phyloP scores from a whole-genome alignment of 306 rosid species.

The Glycyrrhiza uralensis region DNA sequence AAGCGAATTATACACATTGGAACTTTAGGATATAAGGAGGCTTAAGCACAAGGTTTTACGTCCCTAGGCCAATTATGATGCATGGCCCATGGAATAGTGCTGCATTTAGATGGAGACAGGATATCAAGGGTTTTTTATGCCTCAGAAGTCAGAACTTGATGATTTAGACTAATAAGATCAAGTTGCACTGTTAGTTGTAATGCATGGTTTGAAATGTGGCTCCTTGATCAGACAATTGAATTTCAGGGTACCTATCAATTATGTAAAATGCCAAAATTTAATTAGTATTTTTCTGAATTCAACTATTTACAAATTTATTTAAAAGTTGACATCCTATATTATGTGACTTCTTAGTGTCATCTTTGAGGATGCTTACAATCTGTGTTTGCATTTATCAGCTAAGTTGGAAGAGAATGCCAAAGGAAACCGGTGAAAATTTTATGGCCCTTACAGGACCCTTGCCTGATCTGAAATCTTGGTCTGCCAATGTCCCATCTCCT shows the following conservation, averaged over 20 bases:
- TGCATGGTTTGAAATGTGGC: not conserved
- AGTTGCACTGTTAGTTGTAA: not conserved
- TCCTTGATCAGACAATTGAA: not conserved
- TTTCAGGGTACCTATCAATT: not conserved
- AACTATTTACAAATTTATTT: not conserved
- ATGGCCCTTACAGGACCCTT: slow-evolving; percentile 83
- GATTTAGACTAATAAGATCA: not conserved
- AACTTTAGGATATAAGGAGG: not conserved
- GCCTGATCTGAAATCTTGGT: slow-evolving; percentile 74
- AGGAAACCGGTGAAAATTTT: slow-evolving; percentile 60
- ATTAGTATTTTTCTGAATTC: not conserved
- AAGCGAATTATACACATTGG: too few relatives aligned
- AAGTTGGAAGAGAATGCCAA: slow-evolving; percentile 77
- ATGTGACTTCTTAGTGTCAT: not conserved
- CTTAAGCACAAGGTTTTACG: not conserved
- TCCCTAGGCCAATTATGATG: not conserved
- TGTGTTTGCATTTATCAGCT: slow-evolving; percentile 51
- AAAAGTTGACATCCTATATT: not conserved
- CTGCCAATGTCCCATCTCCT: slow-evolving; percentile 59
- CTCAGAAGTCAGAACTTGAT: not conserved
- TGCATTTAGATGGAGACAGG: not conserved
- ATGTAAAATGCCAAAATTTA: not conserved
- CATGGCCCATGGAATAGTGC: not conserved
- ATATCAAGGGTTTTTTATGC: not conserved
- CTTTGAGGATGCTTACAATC: slow-evolving; percentile 22